Conservation (phyloP, 2,329 filamentous ascomycete species). For the Neofusicoccum umdonicola region DNA sequence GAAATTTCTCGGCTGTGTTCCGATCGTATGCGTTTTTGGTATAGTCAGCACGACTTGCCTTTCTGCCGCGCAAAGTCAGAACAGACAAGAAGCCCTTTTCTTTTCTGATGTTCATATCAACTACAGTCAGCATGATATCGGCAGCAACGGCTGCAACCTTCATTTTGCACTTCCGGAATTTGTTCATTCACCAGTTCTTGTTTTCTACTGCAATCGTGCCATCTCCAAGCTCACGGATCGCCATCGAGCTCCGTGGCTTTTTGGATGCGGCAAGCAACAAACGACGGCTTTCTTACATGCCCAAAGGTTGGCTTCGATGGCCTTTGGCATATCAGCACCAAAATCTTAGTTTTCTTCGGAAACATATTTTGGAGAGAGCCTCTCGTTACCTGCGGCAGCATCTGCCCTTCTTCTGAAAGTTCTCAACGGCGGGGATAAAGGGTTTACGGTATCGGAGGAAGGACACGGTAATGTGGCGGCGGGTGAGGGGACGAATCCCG, state of each 20-base stretch:
- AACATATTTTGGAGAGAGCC: background rate
- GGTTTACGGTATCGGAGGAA: background rate
- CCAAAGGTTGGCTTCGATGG: constrained; percentile 6
- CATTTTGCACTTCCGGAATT: constrained; percentile 13
- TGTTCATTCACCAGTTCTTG: constrained; percentile 4
- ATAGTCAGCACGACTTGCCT: constrained; percentile 15
- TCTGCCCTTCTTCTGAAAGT: background rate
- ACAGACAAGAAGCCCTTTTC: background rate
- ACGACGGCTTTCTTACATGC: background rate
- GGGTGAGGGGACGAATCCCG: background rate
- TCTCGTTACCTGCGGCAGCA: background rate
- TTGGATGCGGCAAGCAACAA: constrained; percentile 13
- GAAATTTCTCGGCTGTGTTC: constrained; percentile 16
- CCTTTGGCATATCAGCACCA: constrained; percentile 15
- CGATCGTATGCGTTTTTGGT: constrained; percentile 16
- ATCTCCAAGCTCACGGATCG: constrained; percentile 14
- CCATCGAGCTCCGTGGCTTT: constrained; percentile 1
- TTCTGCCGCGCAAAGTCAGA: constrained; percentile 5
- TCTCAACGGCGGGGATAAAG: background rate
- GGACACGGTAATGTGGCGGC: constrained; percentile 18
- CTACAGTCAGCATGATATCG: constrained; percentile 12
- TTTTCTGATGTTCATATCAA: constrained; percentile 13
- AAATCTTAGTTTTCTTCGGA: constrained; percentile 15
- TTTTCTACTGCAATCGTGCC: constrained; percentile 11
- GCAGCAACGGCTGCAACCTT: background rate